Evolutionary conservation across 1,284 basidiomycete genomes (phyloP).

Genomic region (Apiotrichum mycotoxinovorans): DNA sequence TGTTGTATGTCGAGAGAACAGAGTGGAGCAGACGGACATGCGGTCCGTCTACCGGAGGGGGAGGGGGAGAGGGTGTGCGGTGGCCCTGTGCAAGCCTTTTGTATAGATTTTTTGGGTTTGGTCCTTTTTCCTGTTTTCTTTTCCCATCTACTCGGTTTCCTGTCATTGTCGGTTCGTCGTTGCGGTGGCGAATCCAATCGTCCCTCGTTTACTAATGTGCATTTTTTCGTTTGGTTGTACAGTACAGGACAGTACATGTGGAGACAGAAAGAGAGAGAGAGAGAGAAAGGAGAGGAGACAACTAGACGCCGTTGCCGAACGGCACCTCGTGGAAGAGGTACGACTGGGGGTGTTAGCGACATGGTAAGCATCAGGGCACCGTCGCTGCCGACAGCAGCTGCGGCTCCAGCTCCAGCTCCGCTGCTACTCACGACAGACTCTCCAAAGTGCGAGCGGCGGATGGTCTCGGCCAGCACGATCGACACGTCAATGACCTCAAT

Average conservation of each 20-base stretch:
- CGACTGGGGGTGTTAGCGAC: slow-evolving; percentile 29
- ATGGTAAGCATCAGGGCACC: no score
- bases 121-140: neutral
- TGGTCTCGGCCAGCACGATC: slow-evolving; percentile 93
- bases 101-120: neutral
- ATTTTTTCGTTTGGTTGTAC: neutral
- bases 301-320: slow-evolving; percentile 31
- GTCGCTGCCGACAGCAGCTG: neutral
- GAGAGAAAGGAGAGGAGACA: no score
- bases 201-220: slow-evolving; percentile 3
- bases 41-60: neutral
- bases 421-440: slow-evolving; percentile 48
- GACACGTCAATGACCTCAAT: slow-evolving; percentile 96
- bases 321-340: slow-evolving; percentile 53
- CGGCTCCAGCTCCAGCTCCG: no score
- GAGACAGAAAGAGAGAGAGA: no score
- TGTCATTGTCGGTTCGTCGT: neutral
- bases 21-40: neutral
- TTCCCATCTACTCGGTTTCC: neutral
- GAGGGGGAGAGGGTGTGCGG: neutral
- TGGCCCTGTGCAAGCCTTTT: no score
- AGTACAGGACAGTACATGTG: neutral
- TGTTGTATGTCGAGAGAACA: neutral
- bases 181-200: no score
- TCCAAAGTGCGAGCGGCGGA: slow-evolving; percentile 65